A percentile compares a stretch with the other conserved stretches of the same genome.
These are phyloP conservation scores for Megacollybia marginata DNA, from an alignment of 768 basidiomycete species.

Conservation along the genomic window DNA sequence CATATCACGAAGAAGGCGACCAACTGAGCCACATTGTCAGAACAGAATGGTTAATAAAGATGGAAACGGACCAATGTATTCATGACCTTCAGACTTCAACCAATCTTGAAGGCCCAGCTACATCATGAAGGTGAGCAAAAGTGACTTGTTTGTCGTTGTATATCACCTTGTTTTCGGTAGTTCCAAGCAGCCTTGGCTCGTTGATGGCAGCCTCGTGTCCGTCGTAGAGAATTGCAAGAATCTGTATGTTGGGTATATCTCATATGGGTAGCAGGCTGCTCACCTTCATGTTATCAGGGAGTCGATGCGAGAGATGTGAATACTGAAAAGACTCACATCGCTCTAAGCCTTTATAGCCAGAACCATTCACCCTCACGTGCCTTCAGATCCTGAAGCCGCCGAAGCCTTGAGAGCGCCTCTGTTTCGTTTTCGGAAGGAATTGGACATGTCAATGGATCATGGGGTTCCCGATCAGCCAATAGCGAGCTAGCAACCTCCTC, in stretches of 20 bases:
- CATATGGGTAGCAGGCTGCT: slow-evolving; percentile 1
- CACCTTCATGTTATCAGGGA: slow-evolving; percentile 36
- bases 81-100: slow-evolving; percentile 67
- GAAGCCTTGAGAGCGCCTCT: too few relatives aligned
- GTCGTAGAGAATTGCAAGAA: slow-evolving; percentile 70
- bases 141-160: neutral
- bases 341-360: neutral
- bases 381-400: too few relatives aligned
- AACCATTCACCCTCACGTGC: neutral
- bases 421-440: too few relatives aligned
- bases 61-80: slow-evolving; percentile 51
- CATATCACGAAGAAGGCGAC: neutral
- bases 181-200: slow-evolving; percentile 73
- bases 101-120: slow-evolving; percentile 70
- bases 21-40: neutral
- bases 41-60: neutral
- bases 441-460: too few relatives aligned
- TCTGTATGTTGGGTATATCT: slow-evolving; percentile 23
- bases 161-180: slow-evolving; percentile 68
- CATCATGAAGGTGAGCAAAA: slow-evolving; percentile 4
- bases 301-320: neutral
- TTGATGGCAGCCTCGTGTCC: slow-evolving; percentile 58
- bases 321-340: neutral
- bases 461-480: too few relatives aligned
- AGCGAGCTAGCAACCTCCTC: too few relatives aligned